phyloP scores from a whole-genome alignment of 2,329 filamentous ascomycete genomes.

The Sclerotinia glacialis region DNA sequence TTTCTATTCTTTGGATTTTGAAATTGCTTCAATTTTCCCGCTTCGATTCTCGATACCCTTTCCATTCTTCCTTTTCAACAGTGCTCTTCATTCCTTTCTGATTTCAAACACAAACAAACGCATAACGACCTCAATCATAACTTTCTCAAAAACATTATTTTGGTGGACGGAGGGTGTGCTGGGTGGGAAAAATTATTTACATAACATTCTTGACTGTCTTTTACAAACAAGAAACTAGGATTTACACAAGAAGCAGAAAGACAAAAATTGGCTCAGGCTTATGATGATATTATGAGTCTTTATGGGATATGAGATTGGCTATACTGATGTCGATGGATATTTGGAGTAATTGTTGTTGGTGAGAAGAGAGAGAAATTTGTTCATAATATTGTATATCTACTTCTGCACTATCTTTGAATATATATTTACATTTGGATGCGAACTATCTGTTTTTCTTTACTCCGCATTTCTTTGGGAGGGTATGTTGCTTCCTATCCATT shows the following conservation, averaged over 20 bases:
- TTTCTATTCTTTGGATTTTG: not conserved
- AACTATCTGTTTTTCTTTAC: not conserved
- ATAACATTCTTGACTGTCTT: conserved; percentile 16
- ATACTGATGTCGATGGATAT: conserved; percentile 11
- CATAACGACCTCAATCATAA: conserved; percentile 11
- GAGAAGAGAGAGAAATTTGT: conserved; percentile 16
- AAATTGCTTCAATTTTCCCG: conserved; percentile 10
- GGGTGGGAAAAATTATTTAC: conserved; percentile 1
- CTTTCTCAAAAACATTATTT: conserved; percentile 18
- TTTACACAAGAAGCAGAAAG: conserved; percentile 9
- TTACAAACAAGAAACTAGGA: conserved; percentile 5
- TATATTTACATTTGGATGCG: conserved; percentile 8
- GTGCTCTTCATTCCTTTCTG: conserved; percentile 14
- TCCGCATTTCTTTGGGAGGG: not conserved
- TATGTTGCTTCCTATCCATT: not conserved
- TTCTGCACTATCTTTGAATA: conserved; percentile 32
- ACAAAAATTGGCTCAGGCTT: conserved; percentile 16
- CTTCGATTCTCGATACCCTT: conserved; percentile 30
- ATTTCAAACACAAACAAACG: conserved; percentile 20
- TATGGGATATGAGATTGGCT: conserved; percentile 14
- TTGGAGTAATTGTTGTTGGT: conserved; percentile 3
- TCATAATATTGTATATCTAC: conserved; percentile 35
- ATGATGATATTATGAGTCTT: conserved; percentile 24
- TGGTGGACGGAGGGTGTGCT: conserved; percentile 1
- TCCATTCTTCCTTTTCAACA: conserved; percentile 13